A percentile compares a stretch with the other conserved stretches of the same genome.
phyloP scores from a whole-genome alignment of 768 basidiomycete species.

The Dacryopinax primogenitus region DNA sequence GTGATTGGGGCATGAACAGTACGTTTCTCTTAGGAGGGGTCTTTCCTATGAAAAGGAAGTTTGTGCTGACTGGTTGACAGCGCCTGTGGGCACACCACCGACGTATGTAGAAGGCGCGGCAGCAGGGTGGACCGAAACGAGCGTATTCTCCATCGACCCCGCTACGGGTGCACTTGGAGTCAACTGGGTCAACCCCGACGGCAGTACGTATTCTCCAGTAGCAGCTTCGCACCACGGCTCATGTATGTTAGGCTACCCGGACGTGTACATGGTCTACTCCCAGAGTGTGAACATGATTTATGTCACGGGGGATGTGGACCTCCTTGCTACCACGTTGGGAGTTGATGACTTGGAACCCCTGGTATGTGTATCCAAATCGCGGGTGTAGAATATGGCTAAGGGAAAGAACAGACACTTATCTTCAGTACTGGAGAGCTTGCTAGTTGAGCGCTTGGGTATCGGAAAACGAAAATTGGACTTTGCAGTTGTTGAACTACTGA shows the following conservation, averaged over 20 bases:
- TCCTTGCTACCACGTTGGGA: not conserved
- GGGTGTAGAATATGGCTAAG: not conserved
- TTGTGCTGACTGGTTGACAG: no score
- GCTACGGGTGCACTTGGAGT: not conserved
- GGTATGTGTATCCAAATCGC: not conserved
- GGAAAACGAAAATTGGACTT: no score
- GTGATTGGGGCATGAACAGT: constrained; percentile 1
- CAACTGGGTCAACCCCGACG: not conserved
- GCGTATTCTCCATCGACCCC: constrained; percentile 1
- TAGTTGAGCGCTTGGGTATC: no score
- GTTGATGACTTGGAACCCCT: not conserved
- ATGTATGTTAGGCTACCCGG: not conserved
- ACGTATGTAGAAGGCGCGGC: not conserved
- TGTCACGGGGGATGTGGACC: not conserved
- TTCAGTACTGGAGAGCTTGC: not conserved
- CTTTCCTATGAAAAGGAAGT: no score
- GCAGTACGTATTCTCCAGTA: not conserved
- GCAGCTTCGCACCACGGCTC: not conserved
- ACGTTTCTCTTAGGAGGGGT: not conserved
- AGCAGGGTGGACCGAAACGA: not conserved
- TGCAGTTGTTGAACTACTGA: no score
- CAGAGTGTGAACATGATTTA: not conserved
- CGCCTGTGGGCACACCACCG: not conserved
- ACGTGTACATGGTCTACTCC: not conserved
- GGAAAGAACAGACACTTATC: not conserved